Evolutionary conservation across 73 alveolate genomes (phyloP).

Genomic region (Paramecium primaurelia): DNA sequence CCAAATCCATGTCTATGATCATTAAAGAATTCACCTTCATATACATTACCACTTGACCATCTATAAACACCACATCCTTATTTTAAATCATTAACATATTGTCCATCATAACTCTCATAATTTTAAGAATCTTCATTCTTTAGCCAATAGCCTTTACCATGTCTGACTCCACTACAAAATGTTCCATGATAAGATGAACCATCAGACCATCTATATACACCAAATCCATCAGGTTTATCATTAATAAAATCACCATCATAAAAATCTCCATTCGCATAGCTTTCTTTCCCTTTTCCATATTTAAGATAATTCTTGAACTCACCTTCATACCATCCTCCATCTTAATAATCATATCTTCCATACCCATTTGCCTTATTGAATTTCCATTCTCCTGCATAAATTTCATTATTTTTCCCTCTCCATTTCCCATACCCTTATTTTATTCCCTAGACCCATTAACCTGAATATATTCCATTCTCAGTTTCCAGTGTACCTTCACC

Average conservation of each 20-base stretch:
- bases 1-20: constrained; percentile 62
- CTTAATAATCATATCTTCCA: constrained; percentile 63
- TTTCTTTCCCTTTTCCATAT: constrained; percentile 67
- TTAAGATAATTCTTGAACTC: constrained; percentile 65
- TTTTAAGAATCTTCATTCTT: constrained; percentile 50
- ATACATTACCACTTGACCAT: constrained; percentile 59
- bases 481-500: constrained; percentile 58
- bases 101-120: constrained; percentile 57
- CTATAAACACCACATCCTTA: constrained; percentile 52
- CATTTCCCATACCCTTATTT: background rate
- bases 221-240: constrained; percentile 88
- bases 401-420: constrained; percentile 50
- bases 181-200: constrained; percentile 41
- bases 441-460: background rate
- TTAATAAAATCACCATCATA: constrained; percentile 75
- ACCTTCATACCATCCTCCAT: constrained; percentile 94
- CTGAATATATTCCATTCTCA: constrained; percentile 7
- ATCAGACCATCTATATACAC: constrained; percentile 62
- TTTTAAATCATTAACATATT: constrained; percentile 55
- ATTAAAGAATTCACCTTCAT: constrained; percentile 52
- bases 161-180: constrained; percentile 50
- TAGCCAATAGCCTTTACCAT: constrained; percentile 57
- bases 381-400: constrained; percentile 75
- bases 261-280: constrained; percentile 74
- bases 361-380: constrained; percentile 67